Evolutionary conservation across 495 filamentous ascomycete species (phyloP).

Genomic region (Penicillium soppii): DNA sequence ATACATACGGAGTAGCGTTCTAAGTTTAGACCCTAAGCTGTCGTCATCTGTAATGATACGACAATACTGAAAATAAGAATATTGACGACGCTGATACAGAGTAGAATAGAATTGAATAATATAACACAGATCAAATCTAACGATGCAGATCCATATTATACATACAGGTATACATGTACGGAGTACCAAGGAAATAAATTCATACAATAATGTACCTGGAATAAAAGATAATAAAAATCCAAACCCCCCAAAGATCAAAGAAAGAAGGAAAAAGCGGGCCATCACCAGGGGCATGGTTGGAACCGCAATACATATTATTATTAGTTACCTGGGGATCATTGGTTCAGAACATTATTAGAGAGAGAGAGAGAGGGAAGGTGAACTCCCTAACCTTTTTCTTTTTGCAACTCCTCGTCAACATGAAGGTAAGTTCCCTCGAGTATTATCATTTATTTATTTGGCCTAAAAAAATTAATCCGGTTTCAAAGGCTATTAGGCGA

Average conservation of each 20-base stretch:
- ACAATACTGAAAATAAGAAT: too few species aligned
- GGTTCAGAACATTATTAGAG: background rate
- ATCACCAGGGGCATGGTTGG: conserved; percentile 21
- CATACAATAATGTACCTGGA: background rate
- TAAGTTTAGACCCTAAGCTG: too few species aligned
- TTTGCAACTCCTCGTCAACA: conserved; percentile 14
- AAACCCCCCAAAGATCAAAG: background rate
- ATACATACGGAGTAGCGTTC: too few species aligned
- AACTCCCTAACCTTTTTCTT: conserved; percentile 14
- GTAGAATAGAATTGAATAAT: too few species aligned
- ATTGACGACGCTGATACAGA: too few species aligned
- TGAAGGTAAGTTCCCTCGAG: conserved; percentile 28
- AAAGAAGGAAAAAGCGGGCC: conserved; percentile 16
- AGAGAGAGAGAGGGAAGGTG: conserved; percentile 6
- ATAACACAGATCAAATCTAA: too few species aligned
- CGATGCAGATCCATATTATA: too few species aligned
- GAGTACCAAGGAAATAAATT: too few species aligned
- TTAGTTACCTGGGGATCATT: background rate
- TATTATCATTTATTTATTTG: too few species aligned
- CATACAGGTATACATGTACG: too few species aligned
- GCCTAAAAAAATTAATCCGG: conserved; percentile 17
- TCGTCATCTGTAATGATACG: too few species aligned
- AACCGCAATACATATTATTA: conserved; percentile 21
- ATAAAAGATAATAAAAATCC: background rate
- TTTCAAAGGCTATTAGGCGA: conserved; percentile 68